A percentile compares a stretch with the other conserved stretches of the same genome.
Conservation (phyloP, 192 early-diverging fungal genomes). For the Allomyces macrogynus region DNA sequence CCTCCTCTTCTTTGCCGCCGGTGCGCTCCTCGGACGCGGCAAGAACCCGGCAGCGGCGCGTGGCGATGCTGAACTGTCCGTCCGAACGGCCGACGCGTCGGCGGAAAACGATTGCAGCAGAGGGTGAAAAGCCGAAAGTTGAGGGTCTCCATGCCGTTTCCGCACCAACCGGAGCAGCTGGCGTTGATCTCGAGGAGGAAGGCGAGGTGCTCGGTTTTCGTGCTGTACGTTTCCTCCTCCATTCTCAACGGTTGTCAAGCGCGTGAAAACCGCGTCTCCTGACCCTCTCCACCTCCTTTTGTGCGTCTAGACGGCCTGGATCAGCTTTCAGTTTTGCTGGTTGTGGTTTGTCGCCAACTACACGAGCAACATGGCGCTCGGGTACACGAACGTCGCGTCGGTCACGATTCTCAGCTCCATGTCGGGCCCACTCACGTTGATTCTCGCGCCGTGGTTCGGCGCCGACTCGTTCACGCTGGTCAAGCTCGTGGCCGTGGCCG, state of each 20-base stretch:
- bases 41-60: not conserved
- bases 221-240: too few species aligned
- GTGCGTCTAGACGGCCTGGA: slow-evolving; percentile 24
- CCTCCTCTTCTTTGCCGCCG: slow-evolving; percentile 21
- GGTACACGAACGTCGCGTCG: slow-evolving; percentile 52
- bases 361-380: slow-evolving; percentile 47
- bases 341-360: slow-evolving; percentile 68
- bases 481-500: slow-evolving; percentile 34
- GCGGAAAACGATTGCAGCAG: too few species aligned
- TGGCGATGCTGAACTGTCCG: not conserved
- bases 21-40: not conserved
- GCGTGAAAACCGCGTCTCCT: too few species aligned
- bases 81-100: not conserved
- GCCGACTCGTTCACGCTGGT: slow-evolving; percentile 35
- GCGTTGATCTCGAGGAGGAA: too few species aligned
- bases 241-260: too few species aligned
- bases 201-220: too few species aligned
- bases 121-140: too few species aligned
- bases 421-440: slow-evolving; percentile 53
- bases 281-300: too few species aligned
- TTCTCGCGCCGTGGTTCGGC: slow-evolving; percentile 32
- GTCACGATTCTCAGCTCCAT: slow-evolving; percentile 54
- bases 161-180: too few species aligned
- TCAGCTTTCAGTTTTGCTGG: slow-evolving; percentile 46
- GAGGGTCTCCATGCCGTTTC: too few species aligned